Evolutionary conservation across 306 rosid species (phyloP).

Genomic region (Lupinus albus): DNA sequence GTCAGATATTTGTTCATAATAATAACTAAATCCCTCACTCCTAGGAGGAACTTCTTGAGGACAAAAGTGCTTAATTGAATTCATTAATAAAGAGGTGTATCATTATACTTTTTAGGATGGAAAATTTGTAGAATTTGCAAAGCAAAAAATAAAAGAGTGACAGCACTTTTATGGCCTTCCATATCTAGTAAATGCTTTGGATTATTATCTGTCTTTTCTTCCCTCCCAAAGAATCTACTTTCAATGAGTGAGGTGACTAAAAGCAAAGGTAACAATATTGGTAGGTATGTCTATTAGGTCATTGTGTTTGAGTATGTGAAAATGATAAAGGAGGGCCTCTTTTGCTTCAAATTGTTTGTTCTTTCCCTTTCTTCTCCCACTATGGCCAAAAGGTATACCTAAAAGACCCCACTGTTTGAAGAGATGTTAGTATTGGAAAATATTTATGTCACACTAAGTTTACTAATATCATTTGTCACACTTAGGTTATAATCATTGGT

Average conservation of each 20-base stretch:
- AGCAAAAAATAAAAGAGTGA: slow-evolving; percentile 35
- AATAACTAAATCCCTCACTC: slow-evolving; percentile 67
- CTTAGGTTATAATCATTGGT: too few species aligned
- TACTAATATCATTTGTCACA: not conserved
- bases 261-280: too few species aligned
- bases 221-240: not conserved
- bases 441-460: not conserved
- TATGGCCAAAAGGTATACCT: slow-evolving; percentile 42
- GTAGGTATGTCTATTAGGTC: slow-evolving; percentile 42
- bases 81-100: slow-evolving; percentile 60
- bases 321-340: slow-evolving; percentile 45
- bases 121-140: slow-evolving; percentile 40
- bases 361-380: slow-evolving; percentile 48
- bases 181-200: slow-evolving; percentile 58
- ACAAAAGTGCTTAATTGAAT: slow-evolving; percentile 68
- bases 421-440: slow-evolving; percentile 12
- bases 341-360: slow-evolving; percentile 46
- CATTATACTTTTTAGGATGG: slow-evolving; percentile 56
- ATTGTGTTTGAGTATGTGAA: slow-evolving; percentile 39
- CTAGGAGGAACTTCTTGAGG: slow-evolving; percentile 74
- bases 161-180: slow-evolving; percentile 48
- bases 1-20: slow-evolving; percentile 56
- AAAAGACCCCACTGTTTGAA: slow-evolving; percentile 14
- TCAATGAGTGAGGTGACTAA: too few species aligned
- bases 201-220: not conserved